Evolutionary conservation across 1,139 yeast species (phyloP), one percentile per base, ranked within the genome.

Genomic region (Lodderomyces orthopsilosis): DNA sequence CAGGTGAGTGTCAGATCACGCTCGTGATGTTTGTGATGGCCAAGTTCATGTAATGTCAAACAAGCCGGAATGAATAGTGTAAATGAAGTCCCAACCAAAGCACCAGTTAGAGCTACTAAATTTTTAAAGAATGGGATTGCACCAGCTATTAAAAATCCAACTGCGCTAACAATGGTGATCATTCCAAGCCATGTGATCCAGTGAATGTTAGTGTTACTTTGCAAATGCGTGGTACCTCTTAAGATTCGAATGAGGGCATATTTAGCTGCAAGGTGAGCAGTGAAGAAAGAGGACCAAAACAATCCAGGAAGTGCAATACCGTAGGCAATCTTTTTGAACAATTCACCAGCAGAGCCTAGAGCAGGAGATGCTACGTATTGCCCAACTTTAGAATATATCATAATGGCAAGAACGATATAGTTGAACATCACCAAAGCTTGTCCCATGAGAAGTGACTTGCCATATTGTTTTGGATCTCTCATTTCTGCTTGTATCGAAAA

Each of bases 11-110:
- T 28, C 32, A 28, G 32, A 28, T 28, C 32, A 28, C 18, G 18
- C 18, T 28, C 18, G 32, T 28, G 32, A 28, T 28, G 32, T 28
- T 28, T 28, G 18, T 28, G 32, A 28, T 28, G 32, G 17, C 32
- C 32, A 13, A 28, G 15, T 28, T 28, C 32, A 10, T 28, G n/a
- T 17, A 28, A 28, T 28, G 32, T 28, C 9, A 28, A 13, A 28
- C 32, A 28, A n/a, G 32, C 32, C 3, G 32, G 32, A 9, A 28
- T 28, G 32, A 28, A 28, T 5, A 28, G 18, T 4, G 32, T 28
- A 17, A 28, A 28, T 3, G 18, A 28, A n/a, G 32, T 28, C 6
- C 32, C 32, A 5, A 28, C 32, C 17, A 28, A 13, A 4, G 32
- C 32, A 4, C 18, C 32, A 13, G 32, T 28, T 28, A 28, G n/a